phyloP scores from a whole-genome alignment of 2,329 filamentous ascomycete species.

The Fusarium pininemorale region DNA sequence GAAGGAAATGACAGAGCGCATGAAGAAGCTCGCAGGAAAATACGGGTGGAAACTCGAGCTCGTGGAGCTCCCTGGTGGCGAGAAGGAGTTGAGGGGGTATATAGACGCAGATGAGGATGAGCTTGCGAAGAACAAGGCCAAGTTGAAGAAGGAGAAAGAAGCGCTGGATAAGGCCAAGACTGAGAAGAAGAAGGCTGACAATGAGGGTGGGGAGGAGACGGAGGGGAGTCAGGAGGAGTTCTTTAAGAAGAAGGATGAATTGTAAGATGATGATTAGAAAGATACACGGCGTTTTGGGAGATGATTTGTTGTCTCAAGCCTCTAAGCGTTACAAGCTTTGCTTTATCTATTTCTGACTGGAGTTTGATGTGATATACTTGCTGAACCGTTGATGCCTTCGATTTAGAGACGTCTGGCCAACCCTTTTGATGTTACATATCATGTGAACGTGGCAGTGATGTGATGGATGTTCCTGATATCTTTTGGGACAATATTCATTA shows the following conservation, averaged over 20 bases:
- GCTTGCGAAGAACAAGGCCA: conserved; percentile 31
- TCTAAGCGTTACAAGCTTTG: background rate
- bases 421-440: background rate
- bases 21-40: conserved; percentile 74
- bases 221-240: conserved; percentile 26
- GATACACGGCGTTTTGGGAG: conserved; percentile 21
- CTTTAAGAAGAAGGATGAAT: conserved; percentile 26
- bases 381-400: background rate
- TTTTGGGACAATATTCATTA: too few relatives aligned
- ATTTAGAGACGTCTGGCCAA: background rate
- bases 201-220: conserved; percentile 27
- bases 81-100: conserved; percentile 73
- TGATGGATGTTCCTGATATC: too few relatives aligned
- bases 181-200: conserved; percentile 46
- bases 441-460: too few relatives aligned
- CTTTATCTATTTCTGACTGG: background rate
- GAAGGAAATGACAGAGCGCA: conserved; percentile 72
- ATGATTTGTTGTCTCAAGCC: background rate
- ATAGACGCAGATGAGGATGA: conserved; percentile 66
- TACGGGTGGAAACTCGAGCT: conserved; percentile 84
- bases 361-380: background rate
- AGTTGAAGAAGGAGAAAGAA: conserved; percentile 28
- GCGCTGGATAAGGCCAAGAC: conserved; percentile 2
- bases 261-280: conserved; percentile 53
- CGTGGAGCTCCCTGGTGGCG: conserved; percentile 70